A percentile compares a stretch with the other conserved stretches of the same genome.
These are phyloP conservation scores for Parasitella parasitica DNA, from an alignment of 371 early-diverging fungal species.

Conservation along the genomic window DNA sequence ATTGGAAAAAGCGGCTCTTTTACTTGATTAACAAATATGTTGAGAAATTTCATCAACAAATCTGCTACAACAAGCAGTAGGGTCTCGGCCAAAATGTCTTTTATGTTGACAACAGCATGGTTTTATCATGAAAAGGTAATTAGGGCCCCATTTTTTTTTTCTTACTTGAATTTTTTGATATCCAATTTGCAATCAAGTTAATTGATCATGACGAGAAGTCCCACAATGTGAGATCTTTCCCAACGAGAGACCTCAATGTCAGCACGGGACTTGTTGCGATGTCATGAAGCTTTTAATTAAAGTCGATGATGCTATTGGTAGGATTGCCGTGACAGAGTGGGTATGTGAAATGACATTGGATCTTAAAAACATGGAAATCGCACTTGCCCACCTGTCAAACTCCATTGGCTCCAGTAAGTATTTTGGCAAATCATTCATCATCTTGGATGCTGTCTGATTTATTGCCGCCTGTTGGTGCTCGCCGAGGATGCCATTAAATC, in stretches of 20 bases:
- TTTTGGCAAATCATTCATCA: background rate
- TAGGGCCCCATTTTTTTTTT: background rate
- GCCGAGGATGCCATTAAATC: slow-evolving; percentile 99
- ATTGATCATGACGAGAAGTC: slow-evolving; percentile 96
- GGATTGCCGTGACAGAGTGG: slow-evolving; percentile 93
- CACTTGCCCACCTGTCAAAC: slow-evolving; percentile 97
- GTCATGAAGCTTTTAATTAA: slow-evolving; percentile 99
- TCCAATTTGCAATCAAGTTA: slow-evolving; percentile 67
- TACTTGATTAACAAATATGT: background rate
- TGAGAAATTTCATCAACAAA: background rate
- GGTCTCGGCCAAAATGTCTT: background rate
- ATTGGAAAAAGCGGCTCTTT: background rate
- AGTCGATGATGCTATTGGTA: slow-evolving; percentile 87
- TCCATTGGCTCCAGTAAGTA: slow-evolving; percentile 95
- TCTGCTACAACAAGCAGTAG: background rate
- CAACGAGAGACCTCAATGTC: slow-evolving; percentile 81
- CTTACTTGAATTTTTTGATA: too few relatives aligned
- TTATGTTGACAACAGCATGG: background rate
- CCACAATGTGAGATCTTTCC: slow-evolving; percentile 96
- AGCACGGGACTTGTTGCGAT: slow-evolving; percentile 99
- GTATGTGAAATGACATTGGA: slow-evolving; percentile 92
- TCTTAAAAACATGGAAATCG: slow-evolving; percentile 97
- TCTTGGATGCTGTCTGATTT: too few relatives aligned
- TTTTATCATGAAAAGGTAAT: background rate
- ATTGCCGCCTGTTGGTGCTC: too few relatives aligned